phyloP scores from a whole-genome alignment of 192 early-diverging fungal species.

The Phycomyces blakesleeanus region DNA sequence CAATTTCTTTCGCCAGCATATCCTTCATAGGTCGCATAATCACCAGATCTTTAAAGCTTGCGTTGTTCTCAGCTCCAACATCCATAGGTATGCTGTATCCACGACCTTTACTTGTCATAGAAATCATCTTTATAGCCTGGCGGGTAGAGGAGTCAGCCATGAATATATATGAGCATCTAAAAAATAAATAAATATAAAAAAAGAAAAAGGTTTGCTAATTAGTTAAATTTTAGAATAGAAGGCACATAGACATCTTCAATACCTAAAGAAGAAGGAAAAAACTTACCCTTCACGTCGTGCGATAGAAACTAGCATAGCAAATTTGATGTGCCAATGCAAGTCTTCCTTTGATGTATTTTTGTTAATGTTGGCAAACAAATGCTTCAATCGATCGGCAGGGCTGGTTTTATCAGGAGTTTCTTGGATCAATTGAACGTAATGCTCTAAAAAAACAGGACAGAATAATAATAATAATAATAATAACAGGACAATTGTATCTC shows the following conservation, averaged over 20 bases:
- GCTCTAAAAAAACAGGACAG: slow-evolving; percentile 19
- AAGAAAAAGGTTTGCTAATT: neutral
- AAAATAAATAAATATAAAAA: neutral
- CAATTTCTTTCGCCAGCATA: slow-evolving; percentile 74
- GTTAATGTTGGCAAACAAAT: slow-evolving; percentile 50
- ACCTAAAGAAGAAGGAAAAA: neutral
- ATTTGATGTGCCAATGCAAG: slow-evolving; percentile 62
- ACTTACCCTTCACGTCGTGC: slow-evolving; percentile 49
- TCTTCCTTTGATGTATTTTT: slow-evolving; percentile 69
- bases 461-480: too few relatives aligned
- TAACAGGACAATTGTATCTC: too few relatives aligned
- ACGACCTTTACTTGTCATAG: slow-evolving; percentile 77
- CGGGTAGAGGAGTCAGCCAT: slow-evolving; percentile 80
- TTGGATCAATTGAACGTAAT: slow-evolving; percentile 3
- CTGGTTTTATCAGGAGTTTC: neutral
- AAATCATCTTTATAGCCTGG: slow-evolving; percentile 71
- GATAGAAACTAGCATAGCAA: slow-evolving; percentile 47
- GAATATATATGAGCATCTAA: slow-evolving; percentile 57
- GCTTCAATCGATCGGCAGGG: slow-evolving; percentile 39
- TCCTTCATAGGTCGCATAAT: slow-evolving; percentile 81
- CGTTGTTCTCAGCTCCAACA: slow-evolving; percentile 50
- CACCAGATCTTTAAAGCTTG: slow-evolving; percentile 52
- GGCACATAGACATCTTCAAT: too few relatives aligned
- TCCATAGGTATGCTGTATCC: slow-evolving; percentile 83
- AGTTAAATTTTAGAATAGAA: too few relatives aligned